phyloP scores from a whole-genome alignment of 805 yeast genomes.

The Candida ovalis region DNA sequence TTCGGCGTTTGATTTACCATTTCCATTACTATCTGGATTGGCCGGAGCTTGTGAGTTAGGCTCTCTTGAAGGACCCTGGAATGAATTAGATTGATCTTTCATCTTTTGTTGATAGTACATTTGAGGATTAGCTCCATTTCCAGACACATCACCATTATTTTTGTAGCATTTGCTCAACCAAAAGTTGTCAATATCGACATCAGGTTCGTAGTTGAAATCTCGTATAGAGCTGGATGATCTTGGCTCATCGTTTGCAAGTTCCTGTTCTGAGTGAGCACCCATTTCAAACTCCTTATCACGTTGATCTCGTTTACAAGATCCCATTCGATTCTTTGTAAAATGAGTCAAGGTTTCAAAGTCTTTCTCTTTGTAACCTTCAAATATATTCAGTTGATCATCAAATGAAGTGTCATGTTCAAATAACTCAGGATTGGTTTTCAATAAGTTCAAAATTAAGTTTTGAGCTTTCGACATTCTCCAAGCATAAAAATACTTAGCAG shows the following conservation, averaged over 20 bases:
- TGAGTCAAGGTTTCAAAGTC: slow-evolving; percentile 17
- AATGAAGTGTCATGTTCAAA: neutral
- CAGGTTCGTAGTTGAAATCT: slow-evolving; percentile 8
- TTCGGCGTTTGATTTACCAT: neutral
- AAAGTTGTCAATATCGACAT: slow-evolving; percentile 21
- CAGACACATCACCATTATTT: neutral
- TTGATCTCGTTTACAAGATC: neutral
- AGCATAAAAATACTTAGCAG: slow-evolving; percentile 60
- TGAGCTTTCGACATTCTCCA: slow-evolving; percentile 65
- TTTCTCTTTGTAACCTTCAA: slow-evolving; percentile 13
- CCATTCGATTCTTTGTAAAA: neutral
- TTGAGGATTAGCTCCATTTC: neutral
- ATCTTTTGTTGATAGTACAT: neutral
- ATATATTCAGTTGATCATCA: slow-evolving; percentile 9
- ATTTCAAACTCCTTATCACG: neutral
- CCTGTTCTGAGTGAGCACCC: neutral
- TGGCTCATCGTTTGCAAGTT: neutral
- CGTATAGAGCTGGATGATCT: neutral
- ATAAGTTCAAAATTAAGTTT: slow-evolving; percentile 34
- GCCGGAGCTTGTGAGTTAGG: neutral
- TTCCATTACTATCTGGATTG: neutral
- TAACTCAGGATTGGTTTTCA: slow-evolving; percentile 20
- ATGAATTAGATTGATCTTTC: neutral
- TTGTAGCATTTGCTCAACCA: slow-evolving; percentile 23
- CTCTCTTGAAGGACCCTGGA: neutral